These are phyloP conservation scores for Deinandra increscens DNA, from an alignment of 129 eudicot genomes.

Conservation along the genomic window DNA sequence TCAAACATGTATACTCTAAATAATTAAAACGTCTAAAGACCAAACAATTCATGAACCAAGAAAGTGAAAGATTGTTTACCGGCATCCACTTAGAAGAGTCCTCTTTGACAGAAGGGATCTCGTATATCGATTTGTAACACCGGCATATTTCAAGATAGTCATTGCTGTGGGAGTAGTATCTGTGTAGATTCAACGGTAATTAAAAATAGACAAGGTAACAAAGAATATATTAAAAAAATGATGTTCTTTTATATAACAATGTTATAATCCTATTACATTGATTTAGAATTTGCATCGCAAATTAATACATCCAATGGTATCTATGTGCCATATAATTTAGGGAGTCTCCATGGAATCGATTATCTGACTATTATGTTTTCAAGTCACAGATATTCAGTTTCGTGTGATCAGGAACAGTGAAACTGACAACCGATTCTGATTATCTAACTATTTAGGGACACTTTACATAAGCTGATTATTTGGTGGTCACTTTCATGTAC, in stretches of 20 bases:
- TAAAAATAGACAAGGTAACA: not conserved
- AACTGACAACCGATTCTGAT: not conserved
- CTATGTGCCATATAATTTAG: not conserved
- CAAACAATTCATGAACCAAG: not conserved
- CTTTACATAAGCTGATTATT: no score
- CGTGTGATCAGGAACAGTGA: not conserved
- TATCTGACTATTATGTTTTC: not conserved
- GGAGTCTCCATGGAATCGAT: not conserved
- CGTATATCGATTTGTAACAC: slow-evolving; percentile 91
- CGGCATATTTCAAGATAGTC: slow-evolving; percentile 93
- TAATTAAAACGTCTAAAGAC: not conserved
- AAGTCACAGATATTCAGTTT: not conserved
- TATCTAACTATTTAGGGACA: not conserved
- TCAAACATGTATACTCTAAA: not conserved
- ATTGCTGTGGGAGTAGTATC: slow-evolving; percentile 76
- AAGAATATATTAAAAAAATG: not conserved
- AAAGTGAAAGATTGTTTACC: slow-evolving; percentile 31
- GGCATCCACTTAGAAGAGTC: slow-evolving; percentile 80
- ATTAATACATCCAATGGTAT: not conserved
- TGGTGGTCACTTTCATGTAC: not conserved
- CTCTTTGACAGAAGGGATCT: slow-evolving; percentile 84
- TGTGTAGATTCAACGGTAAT: slow-evolving; percentile 24
- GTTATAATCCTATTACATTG: not conserved
- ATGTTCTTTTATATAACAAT: not conserved
- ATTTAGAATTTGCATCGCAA: not conserved